These are phyloP conservation scores for Caulochytrium protostelioides DNA, from an alignment of 371 early-diverging fungal species.

Conservation along the genomic window DNA sequence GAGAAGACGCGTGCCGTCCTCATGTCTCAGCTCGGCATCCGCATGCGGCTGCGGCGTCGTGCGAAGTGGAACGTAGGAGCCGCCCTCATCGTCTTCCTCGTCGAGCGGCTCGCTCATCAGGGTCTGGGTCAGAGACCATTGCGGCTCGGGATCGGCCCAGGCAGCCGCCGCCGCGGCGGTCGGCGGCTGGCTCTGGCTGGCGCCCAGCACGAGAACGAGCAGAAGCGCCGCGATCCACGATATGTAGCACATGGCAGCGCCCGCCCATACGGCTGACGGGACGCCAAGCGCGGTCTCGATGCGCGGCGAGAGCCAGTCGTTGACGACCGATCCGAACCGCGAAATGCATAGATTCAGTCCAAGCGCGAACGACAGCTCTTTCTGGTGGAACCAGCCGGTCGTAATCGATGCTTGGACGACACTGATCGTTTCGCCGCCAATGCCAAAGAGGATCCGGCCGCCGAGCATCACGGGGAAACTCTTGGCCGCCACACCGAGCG, in stretches of 20 bases:
- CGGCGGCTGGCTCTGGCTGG: no score
- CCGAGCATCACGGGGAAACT: slow-evolving; percentile 19
- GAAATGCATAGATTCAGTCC: slow-evolving; percentile 37
- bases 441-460: slow-evolving; percentile 38
- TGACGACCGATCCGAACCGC: slow-evolving; percentile 35
- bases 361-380: slow-evolving; percentile 36
- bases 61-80: no score
- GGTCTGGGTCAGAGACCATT: no score
- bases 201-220: slow-evolving; percentile 15
- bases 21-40: no score
- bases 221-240: slow-evolving; percentile 19
- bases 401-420: slow-evolving; percentile 28
- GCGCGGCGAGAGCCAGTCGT: slow-evolving; percentile 30
- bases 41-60: no score
- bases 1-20: no score
- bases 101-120: no score
- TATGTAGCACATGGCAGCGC: slow-evolving; percentile 20
- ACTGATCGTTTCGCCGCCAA: slow-evolving; percentile 38
- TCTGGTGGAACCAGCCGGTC: slow-evolving; percentile 17
- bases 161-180: no score
- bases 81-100: slow-evolving; percentile 3
- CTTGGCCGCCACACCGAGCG: slow-evolving; percentile 25
- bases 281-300: slow-evolving; percentile 18
- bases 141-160: no score
- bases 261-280: slow-evolving; percentile 28